Evolutionary conservation across 2,329 filamentous ascomycete species (phyloP).

Genomic region (Sclerotiophoma versabilis): DNA sequence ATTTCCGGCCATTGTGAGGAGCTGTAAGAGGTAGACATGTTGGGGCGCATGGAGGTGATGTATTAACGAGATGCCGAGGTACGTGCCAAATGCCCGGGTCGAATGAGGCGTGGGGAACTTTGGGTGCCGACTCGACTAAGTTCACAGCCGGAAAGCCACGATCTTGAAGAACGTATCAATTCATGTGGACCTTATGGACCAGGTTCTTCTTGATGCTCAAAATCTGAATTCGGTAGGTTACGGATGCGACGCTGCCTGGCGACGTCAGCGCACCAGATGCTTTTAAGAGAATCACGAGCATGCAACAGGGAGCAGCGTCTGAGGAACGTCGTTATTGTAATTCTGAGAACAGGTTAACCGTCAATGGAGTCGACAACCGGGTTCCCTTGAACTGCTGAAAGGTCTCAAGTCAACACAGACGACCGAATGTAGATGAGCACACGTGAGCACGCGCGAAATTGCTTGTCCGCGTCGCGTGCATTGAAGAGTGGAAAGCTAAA

Average conservation of each 20-base stretch:
- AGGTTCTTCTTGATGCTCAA: too few species aligned
- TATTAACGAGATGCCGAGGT: conserved; percentile 17
- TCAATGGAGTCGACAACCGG: too few species aligned
- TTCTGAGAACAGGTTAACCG: too few species aligned
- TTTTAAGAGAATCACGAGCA: too few species aligned
- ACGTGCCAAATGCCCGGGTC: conserved; percentile 3
- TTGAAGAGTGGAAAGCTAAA: conserved; percentile 11
- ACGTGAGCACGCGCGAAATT: conserved; percentile 15
- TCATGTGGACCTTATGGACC: too few species aligned
- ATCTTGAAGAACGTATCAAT: background rate
- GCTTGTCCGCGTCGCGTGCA: conserved; percentile 9
- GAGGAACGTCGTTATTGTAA: too few species aligned
- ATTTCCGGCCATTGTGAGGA: conserved; percentile 74
- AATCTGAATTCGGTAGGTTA: too few species aligned
- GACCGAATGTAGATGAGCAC: background rate
- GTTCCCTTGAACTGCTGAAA: too few species aligned
- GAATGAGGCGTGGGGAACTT: conserved; percentile 1
- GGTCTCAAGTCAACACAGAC: too few species aligned
- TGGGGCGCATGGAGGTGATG: conserved; percentile 13
- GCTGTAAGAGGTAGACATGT: conserved; percentile 23
- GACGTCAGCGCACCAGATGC: too few species aligned
- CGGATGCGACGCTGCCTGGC: too few species aligned
- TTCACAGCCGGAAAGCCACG: background rate
- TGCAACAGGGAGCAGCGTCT: too few species aligned
- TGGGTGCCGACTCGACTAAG: conserved; percentile 11